Conservation (phyloP, 2,329 filamentous ascomycete genomes). For the Penicillium janthinellum region DNA sequence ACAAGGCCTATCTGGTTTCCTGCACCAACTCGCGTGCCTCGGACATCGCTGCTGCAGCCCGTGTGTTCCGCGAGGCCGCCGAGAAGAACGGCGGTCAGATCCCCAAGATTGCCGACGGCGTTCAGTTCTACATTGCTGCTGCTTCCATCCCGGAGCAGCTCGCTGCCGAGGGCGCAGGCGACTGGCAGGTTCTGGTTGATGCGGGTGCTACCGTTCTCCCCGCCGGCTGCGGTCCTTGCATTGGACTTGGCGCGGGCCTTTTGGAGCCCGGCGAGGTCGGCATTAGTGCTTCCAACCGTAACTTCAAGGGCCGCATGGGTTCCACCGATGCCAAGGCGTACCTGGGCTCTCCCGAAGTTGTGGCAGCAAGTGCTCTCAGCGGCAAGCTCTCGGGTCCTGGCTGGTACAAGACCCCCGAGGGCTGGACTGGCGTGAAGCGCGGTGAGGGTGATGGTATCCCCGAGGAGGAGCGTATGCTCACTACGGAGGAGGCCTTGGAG, state of each 20-base stretch:
- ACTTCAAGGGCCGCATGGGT: constrained; percentile 92
- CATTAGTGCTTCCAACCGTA: constrained; percentile 80
- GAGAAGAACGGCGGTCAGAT: constrained; percentile 59
- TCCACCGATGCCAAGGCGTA: constrained; percentile 78
- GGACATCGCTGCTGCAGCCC: constrained; percentile 78
- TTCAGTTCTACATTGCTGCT: constrained; percentile 87
- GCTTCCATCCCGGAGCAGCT: constrained; percentile 78
- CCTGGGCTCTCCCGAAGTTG: constrained; percentile 84
- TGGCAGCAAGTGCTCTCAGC: constrained; percentile 80
- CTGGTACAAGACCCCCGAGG: constrained; percentile 72
- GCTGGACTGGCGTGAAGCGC: constrained; percentile 61
- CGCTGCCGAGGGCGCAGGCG: constrained; percentile 74
- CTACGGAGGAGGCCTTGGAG: constrained; percentile 70
- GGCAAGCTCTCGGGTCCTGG: constrained; percentile 65
- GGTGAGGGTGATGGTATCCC: constrained; percentile 71
- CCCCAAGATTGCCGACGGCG: constrained; percentile 71
- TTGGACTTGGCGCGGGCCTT: constrained; percentile 78
- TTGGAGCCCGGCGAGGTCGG: constrained; percentile 84
- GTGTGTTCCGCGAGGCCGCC: constrained; percentile 79
- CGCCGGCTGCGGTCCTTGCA: constrained; percentile 79
- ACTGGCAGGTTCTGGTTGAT: constrained; percentile 80
- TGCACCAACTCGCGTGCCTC: constrained; percentile 86
- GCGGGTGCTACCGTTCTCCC: constrained; percentile 75
- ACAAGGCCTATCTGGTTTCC: constrained; percentile 85
- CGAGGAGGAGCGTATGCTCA: constrained; percentile 66